These are phyloP conservation scores for Epithele typhae DNA, from an alignment of 768 basidiomycete species.

Conservation along the genomic window DNA sequence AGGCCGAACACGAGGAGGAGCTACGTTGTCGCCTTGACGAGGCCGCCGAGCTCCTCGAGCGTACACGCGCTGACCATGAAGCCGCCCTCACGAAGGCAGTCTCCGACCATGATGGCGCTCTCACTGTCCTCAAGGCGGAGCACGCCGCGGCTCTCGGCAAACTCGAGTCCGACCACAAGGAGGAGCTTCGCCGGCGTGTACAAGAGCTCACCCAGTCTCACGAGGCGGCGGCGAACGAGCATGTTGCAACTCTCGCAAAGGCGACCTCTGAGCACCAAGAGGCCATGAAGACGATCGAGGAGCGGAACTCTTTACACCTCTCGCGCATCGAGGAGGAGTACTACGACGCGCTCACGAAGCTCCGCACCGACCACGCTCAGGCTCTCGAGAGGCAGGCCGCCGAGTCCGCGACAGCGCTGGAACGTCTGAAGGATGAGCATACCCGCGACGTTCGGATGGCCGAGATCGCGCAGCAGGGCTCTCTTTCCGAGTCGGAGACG, in stretches of 20 bases:
- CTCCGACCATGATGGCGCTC: slow-evolving; percentile 47
- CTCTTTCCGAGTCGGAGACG: slow-evolving; percentile 69
- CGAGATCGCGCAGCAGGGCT: slow-evolving; percentile 72
- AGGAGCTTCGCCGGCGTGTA: slow-evolving; percentile 44
- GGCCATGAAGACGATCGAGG: slow-evolving; percentile 55
- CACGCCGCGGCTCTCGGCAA: slow-evolving; percentile 54
- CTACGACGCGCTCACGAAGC: slow-evolving; percentile 73
- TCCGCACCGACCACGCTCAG: slow-evolving; percentile 68
- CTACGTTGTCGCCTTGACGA: slow-evolving; percentile 52
- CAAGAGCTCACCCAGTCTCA: slow-evolving; percentile 50
- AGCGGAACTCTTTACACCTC: slow-evolving; percentile 49
- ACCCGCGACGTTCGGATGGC: slow-evolving; percentile 65
- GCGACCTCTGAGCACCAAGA: slow-evolving; percentile 51
- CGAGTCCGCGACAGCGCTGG: slow-evolving; percentile 58
- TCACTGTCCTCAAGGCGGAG: slow-evolving; percentile 57
- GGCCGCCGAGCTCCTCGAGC: slow-evolving; percentile 46
- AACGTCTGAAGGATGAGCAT: slow-evolving; percentile 74
- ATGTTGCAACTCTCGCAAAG: slow-evolving; percentile 48
- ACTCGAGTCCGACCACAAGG: slow-evolving; percentile 45
- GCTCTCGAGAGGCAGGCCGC: slow-evolving; percentile 56
- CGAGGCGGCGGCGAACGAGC: slow-evolving; percentile 45
- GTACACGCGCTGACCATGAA: slow-evolving; percentile 51
- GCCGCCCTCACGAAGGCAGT: slow-evolving; percentile 40
- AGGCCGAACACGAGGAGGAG: slow-evolving; percentile 32
- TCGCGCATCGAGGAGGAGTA: slow-evolving; percentile 77